These are phyloP conservation scores for Exidia glandulosa DNA, from an alignment of 768 basidiomycete species.

Conservation along the genomic window DNA sequence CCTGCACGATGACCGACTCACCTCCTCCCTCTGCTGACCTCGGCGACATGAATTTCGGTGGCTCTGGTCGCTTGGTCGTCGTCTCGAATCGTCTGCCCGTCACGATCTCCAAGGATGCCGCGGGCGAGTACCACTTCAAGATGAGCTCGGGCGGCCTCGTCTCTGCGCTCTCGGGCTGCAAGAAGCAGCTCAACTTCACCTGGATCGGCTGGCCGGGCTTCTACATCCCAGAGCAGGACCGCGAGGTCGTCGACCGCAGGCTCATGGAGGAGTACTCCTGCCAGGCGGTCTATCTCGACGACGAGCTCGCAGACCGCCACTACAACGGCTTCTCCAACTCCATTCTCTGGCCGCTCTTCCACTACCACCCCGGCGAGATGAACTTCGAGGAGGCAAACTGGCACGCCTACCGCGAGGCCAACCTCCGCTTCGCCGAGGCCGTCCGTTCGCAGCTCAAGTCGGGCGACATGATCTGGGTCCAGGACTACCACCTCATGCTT, in stretches of 20 bases:
- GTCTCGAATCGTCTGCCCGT: conserved; percentile 93
- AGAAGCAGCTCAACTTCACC: conserved; percentile 94
- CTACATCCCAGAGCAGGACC: conserved; percentile 87
- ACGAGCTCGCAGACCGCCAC: conserved; percentile 96
- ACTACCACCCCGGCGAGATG: conserved; percentile 99
- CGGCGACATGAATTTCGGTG: conserved; percentile 31
- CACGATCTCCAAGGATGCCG: conserved; percentile 87
- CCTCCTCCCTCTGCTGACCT: too few species aligned
- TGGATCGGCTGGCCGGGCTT: conserved; percentile 97
- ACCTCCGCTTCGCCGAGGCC: conserved; percentile 85
- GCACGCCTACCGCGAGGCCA: conserved; percentile 95
- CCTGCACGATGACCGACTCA: too few species aligned
- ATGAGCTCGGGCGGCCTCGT: conserved; percentile 99
- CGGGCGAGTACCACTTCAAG: conserved; percentile 94
- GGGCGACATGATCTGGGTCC: conserved; percentile 99
- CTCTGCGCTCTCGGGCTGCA: conserved; percentile 93
- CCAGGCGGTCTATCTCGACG: conserved; percentile 79
- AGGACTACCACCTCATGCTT: conserved; percentile 97
- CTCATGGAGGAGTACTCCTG: conserved; percentile 70
- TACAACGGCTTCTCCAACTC: conserved; percentile 99
- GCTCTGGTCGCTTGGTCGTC: conserved; percentile 73
- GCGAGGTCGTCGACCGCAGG: conserved; percentile 81
- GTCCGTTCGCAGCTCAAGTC: conserved; percentile 68
- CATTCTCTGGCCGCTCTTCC: conserved; percentile 98
- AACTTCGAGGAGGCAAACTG: conserved; percentile 98